These are phyloP conservation scores for Astragalus membranaceus DNA, from an alignment of 306 rosid genomes.

Conservation along the genomic window DNA sequence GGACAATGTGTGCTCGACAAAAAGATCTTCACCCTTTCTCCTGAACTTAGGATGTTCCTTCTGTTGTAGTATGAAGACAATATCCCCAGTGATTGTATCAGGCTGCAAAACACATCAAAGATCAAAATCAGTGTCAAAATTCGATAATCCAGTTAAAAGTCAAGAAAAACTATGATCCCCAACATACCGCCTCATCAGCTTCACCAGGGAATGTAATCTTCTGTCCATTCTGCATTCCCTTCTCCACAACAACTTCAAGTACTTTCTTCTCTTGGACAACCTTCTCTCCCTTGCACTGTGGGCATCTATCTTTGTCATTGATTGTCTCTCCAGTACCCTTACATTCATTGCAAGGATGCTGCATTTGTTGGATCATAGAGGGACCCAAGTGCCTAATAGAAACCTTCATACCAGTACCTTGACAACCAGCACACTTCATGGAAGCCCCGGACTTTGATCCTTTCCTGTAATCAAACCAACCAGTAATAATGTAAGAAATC, in stretches of 20 bases:
- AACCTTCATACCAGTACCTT: slow-evolving; percentile 84
- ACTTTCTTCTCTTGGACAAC: slow-evolving; percentile 81
- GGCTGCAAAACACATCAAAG: slow-evolving; percentile 44
- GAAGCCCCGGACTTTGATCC: slow-evolving; percentile 85
- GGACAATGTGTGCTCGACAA: slow-evolving; percentile 62
- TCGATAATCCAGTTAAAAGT: background rate
- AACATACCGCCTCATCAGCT: slow-evolving; percentile 79
- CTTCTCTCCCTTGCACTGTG: slow-evolving; percentile 79
- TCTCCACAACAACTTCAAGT: slow-evolving; percentile 71
- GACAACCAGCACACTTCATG: slow-evolving; percentile 56
- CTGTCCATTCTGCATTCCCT: slow-evolving; percentile 87
- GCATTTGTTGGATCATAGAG: slow-evolving; percentile 83
- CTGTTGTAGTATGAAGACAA: slow-evolving; percentile 68
- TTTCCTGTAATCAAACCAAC: slow-evolving; percentile 36
- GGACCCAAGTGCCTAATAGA: slow-evolving; percentile 73
- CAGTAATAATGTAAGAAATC: background rate
- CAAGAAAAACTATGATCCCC: background rate
- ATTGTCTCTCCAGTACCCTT: slow-evolving; percentile 90
- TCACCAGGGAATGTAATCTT: slow-evolving; percentile 86
- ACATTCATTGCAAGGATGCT: slow-evolving; percentile 81
- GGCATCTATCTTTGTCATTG: slow-evolving; percentile 63
- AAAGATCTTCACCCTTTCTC: slow-evolving; percentile 67
- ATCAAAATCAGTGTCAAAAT: background rate
- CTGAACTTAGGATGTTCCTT: slow-evolving; percentile 77
- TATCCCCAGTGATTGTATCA: slow-evolving; percentile 71